These are phyloP conservation scores for Solanum raphanifolium DNA, from an alignment of 257 asterid species.

Conservation along the genomic window DNA sequence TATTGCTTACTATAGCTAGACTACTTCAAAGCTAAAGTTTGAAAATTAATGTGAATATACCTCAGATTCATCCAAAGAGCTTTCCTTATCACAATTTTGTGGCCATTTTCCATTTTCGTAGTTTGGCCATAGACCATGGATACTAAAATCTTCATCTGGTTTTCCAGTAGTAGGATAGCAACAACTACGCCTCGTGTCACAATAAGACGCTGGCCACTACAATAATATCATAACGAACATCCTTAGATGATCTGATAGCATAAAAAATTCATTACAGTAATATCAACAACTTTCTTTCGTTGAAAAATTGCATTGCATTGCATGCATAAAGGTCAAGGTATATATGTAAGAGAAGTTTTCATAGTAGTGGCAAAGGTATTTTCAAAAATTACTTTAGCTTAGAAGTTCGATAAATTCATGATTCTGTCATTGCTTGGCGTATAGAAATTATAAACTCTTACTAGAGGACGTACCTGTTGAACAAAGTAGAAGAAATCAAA, in stretches of 20 bases:
- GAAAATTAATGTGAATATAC: slow-evolving; percentile 16
- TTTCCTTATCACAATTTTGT: slow-evolving; percentile 35
- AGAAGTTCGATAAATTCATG: too few species aligned
- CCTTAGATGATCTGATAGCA: not conserved
- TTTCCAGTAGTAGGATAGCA: slow-evolving; percentile 68
- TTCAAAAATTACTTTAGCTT: too few species aligned
- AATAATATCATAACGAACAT: too few species aligned
- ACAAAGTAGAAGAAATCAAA: slow-evolving; percentile 37
- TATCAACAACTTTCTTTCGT: too few species aligned
- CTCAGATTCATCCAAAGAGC: slow-evolving; percentile 39
- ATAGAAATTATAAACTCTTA: too few species aligned
- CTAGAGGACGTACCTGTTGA: slow-evolving; percentile 19
- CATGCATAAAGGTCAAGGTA: too few species aligned
- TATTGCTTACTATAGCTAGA: not conserved
- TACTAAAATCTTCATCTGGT: slow-evolving; percentile 58
- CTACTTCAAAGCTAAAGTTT: not conserved
- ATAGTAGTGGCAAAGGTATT: too few species aligned
- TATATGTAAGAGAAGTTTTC: too few species aligned
- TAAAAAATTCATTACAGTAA: too few species aligned
- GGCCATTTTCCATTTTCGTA: slow-evolving; percentile 52
- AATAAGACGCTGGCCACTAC: slow-evolving; percentile 78
- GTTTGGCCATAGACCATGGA: slow-evolving; percentile 91
- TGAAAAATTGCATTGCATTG: too few species aligned
- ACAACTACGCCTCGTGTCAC: slow-evolving; percentile 54
- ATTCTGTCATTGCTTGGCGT: too few species aligned